Evolutionary conservation across 73 alveolate species (phyloP), one percentile per base, ranked within the genome.

Genomic region (Paramecium tetraurelia): DNA sequence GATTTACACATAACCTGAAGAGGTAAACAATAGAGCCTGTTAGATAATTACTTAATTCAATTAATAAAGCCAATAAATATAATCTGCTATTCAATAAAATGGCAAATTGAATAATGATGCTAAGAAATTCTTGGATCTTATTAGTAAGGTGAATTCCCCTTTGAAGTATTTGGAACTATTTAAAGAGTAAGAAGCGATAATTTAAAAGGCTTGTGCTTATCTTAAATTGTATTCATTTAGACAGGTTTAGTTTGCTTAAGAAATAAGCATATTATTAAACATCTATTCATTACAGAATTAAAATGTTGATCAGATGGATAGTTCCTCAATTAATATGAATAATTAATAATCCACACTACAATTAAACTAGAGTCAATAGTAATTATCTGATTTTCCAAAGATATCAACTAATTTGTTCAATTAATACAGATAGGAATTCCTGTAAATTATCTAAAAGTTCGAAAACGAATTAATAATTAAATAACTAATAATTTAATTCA

Each of bases 161-260:
- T 46, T 80, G 3, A 80, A 80, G 9, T 80, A 80, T 24, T 22
- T 80, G 10, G 90, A 80, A 80, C 21, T 80, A 27, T 80, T 80
- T 24, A 80, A 80, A 22, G 90, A 80, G 7, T 8, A 53, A 18
- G 33, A 59, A 0, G 57, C 18, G 0, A 10, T 80, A 18, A 80
- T 80, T 27, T 16, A 48, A 44, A 80, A 22, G 14, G 68, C 75
- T 44, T 20, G 24, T 31, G 8, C 7, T 22, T 80, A 43, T 46
- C 0, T 80, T 21, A 80, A 43, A 21, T 14, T 46, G 7, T 80
- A 80, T 48, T 44, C 76, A 7, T 80, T 38, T 43, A 80, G 90
- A 80, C 38, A 80, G 27, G 3, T 80, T 1, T 80, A 80, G 46
- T 80, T 80, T 80, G 35, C 24, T 11, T 44, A 80, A 35, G 90